phyloP scores from a whole-genome alignment of 2,329 filamentous ascomycete species.

The Fusarium pseudograminearum region DNA sequence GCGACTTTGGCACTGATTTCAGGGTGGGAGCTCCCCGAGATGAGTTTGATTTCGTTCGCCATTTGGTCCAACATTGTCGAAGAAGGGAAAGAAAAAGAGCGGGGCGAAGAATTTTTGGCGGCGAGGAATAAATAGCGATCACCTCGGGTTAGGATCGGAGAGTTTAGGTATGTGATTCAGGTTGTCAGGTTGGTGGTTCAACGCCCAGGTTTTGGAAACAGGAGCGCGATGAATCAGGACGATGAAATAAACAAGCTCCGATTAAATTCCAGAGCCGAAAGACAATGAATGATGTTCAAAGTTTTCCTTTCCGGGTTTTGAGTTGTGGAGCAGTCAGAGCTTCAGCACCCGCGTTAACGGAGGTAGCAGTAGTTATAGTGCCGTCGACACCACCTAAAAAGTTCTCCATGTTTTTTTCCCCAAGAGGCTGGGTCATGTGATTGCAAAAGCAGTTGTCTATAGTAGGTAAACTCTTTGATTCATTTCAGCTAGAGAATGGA shows the following conservation, averaged over 20 bases:
- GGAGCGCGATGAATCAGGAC: neutral
- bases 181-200: slow-evolving; percentile 34
- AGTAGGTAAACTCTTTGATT: neutral
- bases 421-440: slow-evolving; percentile 41
- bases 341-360: slow-evolving; percentile 11
- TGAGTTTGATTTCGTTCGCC: slow-evolving; percentile 66
- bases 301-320: slow-evolving; percentile 44
- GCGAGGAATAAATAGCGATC: slow-evolving; percentile 44
- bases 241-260: slow-evolving; percentile 12
- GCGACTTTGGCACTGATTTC: slow-evolving; percentile 61
- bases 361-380: slow-evolving; percentile 2
- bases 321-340: slow-evolving; percentile 42
- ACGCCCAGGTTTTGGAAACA: slow-evolving; percentile 9
- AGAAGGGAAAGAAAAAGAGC: slow-evolving; percentile 41
- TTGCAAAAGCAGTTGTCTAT: slow-evolving; percentile 1
- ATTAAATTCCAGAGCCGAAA: slow-evolving; percentile 36
- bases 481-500: slow-evolving; percentile 10
- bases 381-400: neutral
- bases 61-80: slow-evolving; percentile 58
- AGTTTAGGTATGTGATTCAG: slow-evolving; percentile 41
- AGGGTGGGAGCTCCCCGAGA: slow-evolving; percentile 63
- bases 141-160: slow-evolving; percentile 23
- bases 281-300: slow-evolving; percentile 38
- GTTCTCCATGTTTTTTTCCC: neutral
- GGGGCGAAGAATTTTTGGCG: slow-evolving; percentile 48